Base-by-base conservation (phyloP, 1,284 basidiomycete genomes). In the Limonomyces culmigenus region DNA sequence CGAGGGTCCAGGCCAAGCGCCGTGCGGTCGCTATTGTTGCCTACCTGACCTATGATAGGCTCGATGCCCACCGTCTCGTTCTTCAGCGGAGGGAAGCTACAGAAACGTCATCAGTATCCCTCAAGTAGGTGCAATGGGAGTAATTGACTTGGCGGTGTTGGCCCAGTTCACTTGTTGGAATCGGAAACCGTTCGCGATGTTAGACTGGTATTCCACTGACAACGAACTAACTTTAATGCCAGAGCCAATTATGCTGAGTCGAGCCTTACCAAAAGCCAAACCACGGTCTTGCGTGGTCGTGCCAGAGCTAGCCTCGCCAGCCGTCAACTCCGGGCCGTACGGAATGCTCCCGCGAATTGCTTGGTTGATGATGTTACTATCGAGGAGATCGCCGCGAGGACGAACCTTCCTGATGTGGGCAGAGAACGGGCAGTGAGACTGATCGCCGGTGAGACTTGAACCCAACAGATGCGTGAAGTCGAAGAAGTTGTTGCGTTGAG, bases 321-420 rank as follows among this genome's bases (percentile, higher is more conserved):
- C 35, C 0, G 60, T 61, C 3, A 69, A 52, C 44, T 59, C 57
- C 4, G 55, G 54, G 14, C 59, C 59, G 35, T 56, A 63, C 12
- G 57, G 56, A 17, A 59, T 55, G 36, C 53, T 50, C 33, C 44
- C 40, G 37, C 48, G 43, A 8, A 11, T 20, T 4, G 35, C 32
- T 42, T 55, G 13, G 34, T 54, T 53, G 30, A 32, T 15, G 10
- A 32, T 15, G 15, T 32, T 32, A 8, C 6, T 6, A 17, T 32
- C 16, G 15, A 13, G 10, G 15, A 67, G 50, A 39, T 68, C 65
- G 14, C 53, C 55, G 15, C 70, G 60, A n/a, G 70, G 70, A 41
- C 59, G 58, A 1, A 65, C 63, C 55, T 70, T 71, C 38, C 70
- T 61, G 36, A 65, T 53, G 44, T 73, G 70, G 4, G 68, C 65